Evolutionary conservation across 2,329 filamentous ascomycete species (phyloP), one percentile per base, ranked within the genome.

Genomic region (Microdochium trichocladiopsis): DNA sequence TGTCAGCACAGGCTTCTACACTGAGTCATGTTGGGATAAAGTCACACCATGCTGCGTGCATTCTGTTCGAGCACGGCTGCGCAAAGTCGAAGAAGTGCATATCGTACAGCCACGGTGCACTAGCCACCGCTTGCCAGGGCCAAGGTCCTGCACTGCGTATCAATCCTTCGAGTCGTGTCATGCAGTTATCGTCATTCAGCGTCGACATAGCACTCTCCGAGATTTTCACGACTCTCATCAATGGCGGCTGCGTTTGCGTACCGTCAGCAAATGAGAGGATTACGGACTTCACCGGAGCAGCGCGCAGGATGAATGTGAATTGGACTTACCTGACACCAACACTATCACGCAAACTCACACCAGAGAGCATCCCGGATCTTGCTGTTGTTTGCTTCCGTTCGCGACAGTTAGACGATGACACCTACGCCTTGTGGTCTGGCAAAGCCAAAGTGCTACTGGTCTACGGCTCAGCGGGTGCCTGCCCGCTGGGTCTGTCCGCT

Each of bases 61-160:
- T 83, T 2, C 75, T 88, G 4, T 82, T 86, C 55, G 79, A 77
- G 0, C 78, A 78, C 2, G 78, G 79, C 0, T 79, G 78, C 0
- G 78, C 79, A 1, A 76, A 76, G 49, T 75, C 73, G 50, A 79
- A 80, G 0, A 82, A 82, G 53, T 83, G 82, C 1, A 78, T 84
- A 12, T 79, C 84, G 18, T 80, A 86, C 54, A 79, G 79, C 8
- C 85, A 88, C 58, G 69, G 69, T 0, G 76, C 80, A 1, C 70
- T 86, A 1, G 78, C 79, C 1, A 80, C 81, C 0, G 72, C 75
- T 0, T 75, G 81, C 48, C 60, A 75, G 2, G 72, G 74, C 0
- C 78, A 84, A 58, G 77, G 72, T 0, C 66, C 72, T 1, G 72
- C 74, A 0, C 65, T 84, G 2, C 69, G 72, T 2, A 78, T 83